These are phyloP conservation scores for Sporothrix protearum DNA, from an alignment of 2,329 filamentous ascomycete genomes.

Conservation along the genomic window DNA sequence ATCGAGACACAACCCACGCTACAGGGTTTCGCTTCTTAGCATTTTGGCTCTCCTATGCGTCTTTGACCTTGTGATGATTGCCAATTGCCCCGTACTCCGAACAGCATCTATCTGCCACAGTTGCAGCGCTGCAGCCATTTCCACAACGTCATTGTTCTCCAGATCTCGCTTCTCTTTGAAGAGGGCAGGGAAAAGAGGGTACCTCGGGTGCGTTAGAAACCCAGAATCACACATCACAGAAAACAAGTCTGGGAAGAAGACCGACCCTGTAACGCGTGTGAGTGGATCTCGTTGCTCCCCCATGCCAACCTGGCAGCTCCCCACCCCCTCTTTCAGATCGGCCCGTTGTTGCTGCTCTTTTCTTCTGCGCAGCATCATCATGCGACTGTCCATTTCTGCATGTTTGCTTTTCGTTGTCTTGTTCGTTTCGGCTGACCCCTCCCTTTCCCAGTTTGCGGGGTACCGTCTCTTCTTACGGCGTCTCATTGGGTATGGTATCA, in stretches of 20 bases:
- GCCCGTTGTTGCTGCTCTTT: conserved; percentile 20
- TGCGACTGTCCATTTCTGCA: not conserved
- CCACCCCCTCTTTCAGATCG: conserved; percentile 19
- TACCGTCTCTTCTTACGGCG: not conserved
- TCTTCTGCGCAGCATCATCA: not conserved
- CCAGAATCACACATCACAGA: not conserved
- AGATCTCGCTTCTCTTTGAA: not conserved
- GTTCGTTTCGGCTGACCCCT: not conserved
- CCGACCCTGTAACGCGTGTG: not conserved
- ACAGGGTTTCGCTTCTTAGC: not conserved
- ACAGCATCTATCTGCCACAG: not conserved
- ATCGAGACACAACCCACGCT: not conserved
- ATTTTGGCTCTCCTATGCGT: not conserved
- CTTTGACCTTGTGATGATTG: not conserved
- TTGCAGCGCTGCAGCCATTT: not conserved
- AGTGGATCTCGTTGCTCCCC: not conserved
- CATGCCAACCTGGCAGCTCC: not conserved
- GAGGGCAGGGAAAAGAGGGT: not conserved
- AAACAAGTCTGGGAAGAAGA: not conserved
- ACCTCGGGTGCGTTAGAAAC: not conserved
- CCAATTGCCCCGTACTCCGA: not conserved
- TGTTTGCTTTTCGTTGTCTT: not conserved
- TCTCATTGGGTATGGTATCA: not conserved
- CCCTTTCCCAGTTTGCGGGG: conserved; percentile 4
- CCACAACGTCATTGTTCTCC: not conserved